These are phyloP conservation scores for Jamesozyma rosinii DNA, from an alignment of 805 yeast genomes.

Conservation along the genomic window DNA sequence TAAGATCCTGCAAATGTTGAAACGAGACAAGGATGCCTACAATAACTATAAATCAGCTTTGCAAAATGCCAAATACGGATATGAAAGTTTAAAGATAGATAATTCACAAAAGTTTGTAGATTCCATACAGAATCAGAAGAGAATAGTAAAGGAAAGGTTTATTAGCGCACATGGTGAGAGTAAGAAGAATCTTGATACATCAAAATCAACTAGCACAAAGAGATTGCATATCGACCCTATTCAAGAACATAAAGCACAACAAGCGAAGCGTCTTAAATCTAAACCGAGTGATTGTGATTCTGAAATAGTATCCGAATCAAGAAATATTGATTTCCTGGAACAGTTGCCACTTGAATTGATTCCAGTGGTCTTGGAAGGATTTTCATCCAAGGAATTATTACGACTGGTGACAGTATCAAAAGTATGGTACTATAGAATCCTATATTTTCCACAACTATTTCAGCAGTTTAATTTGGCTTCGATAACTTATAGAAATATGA, in stretches of 20 bases:
- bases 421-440: conserved; percentile 17
- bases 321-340: conserved; percentile 11
- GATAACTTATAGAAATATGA: conserved; percentile 11
- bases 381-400: conserved; percentile 16
- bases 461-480: conserved; percentile 11
- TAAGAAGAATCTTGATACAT: neutral
- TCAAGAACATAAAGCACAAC: conserved; percentile 8
- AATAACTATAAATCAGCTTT: conserved; percentile 15
- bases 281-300: neutral
- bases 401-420: conserved; percentile 15
- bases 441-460: conserved; percentile 15
- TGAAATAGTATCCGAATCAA: neutral
- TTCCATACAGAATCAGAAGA: conserved; percentile 12
- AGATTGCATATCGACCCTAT: conserved; percentile 19
- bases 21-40: conserved; percentile 17
- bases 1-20: conserved; percentile 17
- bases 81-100: conserved; percentile 7
- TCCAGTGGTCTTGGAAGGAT: conserved; percentile 12
- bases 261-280: neutral
- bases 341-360: conserved; percentile 24
- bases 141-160: conserved; percentile 8
- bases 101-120: conserved; percentile 10
- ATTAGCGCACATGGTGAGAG: neutral
- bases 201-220: neutral
- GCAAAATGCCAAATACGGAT: conserved; percentile 8